phyloP scores from a whole-genome alignment of 768 basidiomycete genomes.

The Suillus weaverae region DNA sequence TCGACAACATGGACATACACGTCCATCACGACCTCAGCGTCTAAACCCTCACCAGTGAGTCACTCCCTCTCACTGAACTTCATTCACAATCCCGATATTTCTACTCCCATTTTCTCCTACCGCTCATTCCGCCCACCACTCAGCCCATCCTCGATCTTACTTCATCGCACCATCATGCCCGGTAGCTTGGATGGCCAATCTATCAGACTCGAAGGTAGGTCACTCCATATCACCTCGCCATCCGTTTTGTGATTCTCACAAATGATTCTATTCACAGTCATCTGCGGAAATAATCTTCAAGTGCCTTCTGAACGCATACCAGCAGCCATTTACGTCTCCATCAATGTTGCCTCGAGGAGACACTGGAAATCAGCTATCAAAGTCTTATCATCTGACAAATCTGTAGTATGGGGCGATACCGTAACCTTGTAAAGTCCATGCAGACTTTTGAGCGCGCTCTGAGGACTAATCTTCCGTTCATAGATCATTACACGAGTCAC shows the following conservation, averaged over 20 bases:
- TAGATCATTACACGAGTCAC: not conserved
- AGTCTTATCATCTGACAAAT: not conserved
- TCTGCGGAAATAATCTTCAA: not conserved
- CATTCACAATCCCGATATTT: not conserved
- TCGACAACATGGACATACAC: too few species aligned
- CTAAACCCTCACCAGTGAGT: too few species aligned
- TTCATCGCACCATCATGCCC: not conserved
- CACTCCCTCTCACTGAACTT: too few species aligned
- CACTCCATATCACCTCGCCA: not conserved
- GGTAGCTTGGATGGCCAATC: not conserved
- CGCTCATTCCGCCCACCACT: not conserved
- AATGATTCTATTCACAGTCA: not conserved
- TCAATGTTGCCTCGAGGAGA: not conserved
- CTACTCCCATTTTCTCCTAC: not conserved
- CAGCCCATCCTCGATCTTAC: not conserved
- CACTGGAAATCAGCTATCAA: not conserved
- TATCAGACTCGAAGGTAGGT: not conserved
- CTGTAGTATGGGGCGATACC: not conserved
- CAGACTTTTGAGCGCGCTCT: not conserved
- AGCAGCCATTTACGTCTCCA: not conserved
- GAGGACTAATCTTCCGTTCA: not conserved
- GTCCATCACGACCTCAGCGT: not conserved
- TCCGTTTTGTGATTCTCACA: not conserved
- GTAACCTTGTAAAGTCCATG: not conserved
- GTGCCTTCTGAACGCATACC: not conserved